Evolutionary conservation across 1,284 basidiomycete genomes (phyloP), one percentile per base, ranked within the genome.

Genomic region (Heliocybe sulcata): DNA sequence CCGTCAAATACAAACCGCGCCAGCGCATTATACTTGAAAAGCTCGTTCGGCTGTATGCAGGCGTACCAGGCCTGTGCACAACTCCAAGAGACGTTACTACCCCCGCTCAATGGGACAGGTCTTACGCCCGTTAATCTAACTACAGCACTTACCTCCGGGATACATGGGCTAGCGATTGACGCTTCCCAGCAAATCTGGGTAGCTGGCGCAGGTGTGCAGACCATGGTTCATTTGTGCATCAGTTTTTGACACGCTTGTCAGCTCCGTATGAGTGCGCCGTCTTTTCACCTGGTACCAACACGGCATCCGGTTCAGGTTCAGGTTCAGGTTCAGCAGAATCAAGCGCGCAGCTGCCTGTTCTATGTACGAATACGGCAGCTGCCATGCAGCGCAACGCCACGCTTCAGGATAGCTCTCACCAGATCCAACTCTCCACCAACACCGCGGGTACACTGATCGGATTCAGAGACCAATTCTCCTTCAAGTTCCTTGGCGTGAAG

Each of bases 1-100:
- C 47, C 47, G 22, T 49, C 47, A 25, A 49, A 49, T 29, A 8
- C 47, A 8, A 49, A 49, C 47, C 47, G 47, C 23, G 47, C 47
- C 6, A 49, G 47, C n/a, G 47, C 47, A 25, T 22, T 49, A 22
- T 49, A 49, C 23, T 22, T 49, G 23, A 49, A 25, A 16, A 49
- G 47, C n/a, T 12, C 47, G 6, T 49, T 23, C 23, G 22, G 14
- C 27, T 49, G 47, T 25, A 29, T 29, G 47, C 14, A 26, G 22
- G 47, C 47, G 25, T 29, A 49, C 11, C 22, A 25, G n/a, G 47
- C 47, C 3, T 49, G 47, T n/a, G 27, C 22, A n/a, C 23, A 25
- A 16, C 23, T 49, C 20, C 23, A 49, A 11, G 47, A 49, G 23
- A 49, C 47, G 10, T 49, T 49, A 22, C 27, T 49, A 4, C 47